These are phyloP conservation scores for Fusarium newnesense DNA, from an alignment of 2,329 filamentous ascomycete genomes.

Conservation along the genomic window DNA sequence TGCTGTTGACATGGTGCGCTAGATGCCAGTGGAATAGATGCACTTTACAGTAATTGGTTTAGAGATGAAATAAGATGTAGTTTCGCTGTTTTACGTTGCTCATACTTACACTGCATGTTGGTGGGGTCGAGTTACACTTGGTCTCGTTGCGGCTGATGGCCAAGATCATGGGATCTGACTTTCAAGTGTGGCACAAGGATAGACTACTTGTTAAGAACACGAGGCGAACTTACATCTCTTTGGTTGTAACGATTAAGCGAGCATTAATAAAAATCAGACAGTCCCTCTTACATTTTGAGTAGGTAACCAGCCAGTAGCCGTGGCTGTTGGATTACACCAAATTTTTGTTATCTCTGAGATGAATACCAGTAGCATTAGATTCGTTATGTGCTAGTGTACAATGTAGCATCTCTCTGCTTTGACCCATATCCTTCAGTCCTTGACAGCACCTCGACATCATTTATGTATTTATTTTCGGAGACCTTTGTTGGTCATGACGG, in stretches of 20 bases:
- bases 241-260: background rate
- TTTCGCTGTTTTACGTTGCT: conserved; percentile 22
- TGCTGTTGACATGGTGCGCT: conserved; percentile 21
- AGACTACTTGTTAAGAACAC: background rate
- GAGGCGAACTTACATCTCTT: background rate
- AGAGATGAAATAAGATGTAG: conserved; percentile 10
- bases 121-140: conserved; percentile 32
- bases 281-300: background rate
- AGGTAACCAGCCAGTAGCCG: background rate
- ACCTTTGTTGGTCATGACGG: conserved; percentile 5
- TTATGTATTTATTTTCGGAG: conserved; percentile 17
- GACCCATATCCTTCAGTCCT: background rate
- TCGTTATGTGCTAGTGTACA: conserved; percentile 42
- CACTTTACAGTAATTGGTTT: background rate
- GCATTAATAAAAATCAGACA: background rate
- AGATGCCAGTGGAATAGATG: conserved; percentile 1
- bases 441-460: conserved; percentile 1
- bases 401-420: conserved; percentile 11
- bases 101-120: conserved; percentile 30
- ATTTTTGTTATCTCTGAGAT: background rate
- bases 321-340: background rate
- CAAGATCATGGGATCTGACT: conserved; percentile 32
- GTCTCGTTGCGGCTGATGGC: conserved; percentile 34
- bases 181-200: background rate
- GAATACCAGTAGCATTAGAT: conserved; percentile 36